phyloP scores from a whole-genome alignment of 2,329 filamentous ascomycete genomes.

The Monosporascus sp. region DNA sequence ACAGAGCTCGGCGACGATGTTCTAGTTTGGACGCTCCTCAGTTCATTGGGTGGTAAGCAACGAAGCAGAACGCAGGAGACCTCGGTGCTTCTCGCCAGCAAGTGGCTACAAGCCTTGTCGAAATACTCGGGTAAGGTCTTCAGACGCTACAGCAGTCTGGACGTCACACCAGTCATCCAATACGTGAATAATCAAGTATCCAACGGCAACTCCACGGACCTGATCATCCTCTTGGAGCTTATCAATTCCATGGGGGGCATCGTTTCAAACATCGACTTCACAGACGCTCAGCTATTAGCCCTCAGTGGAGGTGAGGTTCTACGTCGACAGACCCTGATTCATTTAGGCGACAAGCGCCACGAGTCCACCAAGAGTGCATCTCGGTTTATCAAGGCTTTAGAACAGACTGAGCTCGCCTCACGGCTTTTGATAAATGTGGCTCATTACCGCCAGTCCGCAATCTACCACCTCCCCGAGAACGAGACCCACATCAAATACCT shows the following conservation, averaged over 20 bases:
- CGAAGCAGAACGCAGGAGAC: constrained; percentile 58
- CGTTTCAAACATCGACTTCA: constrained; percentile 79
- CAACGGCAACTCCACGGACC: constrained; percentile 77
- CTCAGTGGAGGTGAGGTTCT: constrained; percentile 83
- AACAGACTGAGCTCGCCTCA: constrained; percentile 71
- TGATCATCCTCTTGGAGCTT: constrained; percentile 87
- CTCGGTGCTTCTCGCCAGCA: constrained; percentile 70
- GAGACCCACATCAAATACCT: constrained; percentile 84
- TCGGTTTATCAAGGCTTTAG: constrained; percentile 73
- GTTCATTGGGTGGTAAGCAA: constrained; percentile 56
- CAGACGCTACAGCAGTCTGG: constrained; percentile 76
- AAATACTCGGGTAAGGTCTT: constrained; percentile 90
- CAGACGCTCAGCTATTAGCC: constrained; percentile 77
- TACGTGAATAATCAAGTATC: constrained; percentile 84
- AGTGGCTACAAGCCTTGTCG: constrained; percentile 86
- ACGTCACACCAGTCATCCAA: constrained; percentile 77
- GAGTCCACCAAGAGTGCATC: constrained; percentile 69
- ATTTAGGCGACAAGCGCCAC: constrained; percentile 76
- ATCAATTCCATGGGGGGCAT: constrained; percentile 93
- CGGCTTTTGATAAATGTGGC: constrained; percentile 85
- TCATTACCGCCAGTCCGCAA: constrained; percentile 82
- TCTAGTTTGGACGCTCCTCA: constrained; percentile 86
- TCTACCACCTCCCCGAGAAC: constrained; percentile 65
- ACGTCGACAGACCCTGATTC: constrained; percentile 72
- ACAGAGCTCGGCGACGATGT: constrained; percentile 90